These are phyloP conservation scores for Phyllosticta citrichinensis DNA, from an alignment of 2,329 filamentous ascomycete species.

Conservation along the genomic window DNA sequence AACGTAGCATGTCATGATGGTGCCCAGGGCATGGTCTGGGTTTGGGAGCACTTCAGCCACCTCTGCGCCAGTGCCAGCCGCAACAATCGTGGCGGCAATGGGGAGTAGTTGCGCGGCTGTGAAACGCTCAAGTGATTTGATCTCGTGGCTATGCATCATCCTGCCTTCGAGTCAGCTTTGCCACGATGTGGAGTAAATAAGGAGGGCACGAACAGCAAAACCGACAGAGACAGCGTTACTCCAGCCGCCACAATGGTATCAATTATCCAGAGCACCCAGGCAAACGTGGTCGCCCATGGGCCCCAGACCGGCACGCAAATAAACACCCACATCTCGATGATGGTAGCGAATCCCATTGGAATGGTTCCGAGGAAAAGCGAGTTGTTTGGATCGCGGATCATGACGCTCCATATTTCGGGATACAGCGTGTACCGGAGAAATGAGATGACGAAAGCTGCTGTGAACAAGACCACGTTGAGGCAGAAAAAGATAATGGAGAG, in stretches of 20 bases:
- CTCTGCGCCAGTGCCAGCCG: conserved; percentile 51
- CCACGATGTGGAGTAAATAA: rapidly evolving
- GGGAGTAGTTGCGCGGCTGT: conserved; percentile 54
- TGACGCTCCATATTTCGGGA: conserved; percentile 50
- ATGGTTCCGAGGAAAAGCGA: conserved; percentile 55
- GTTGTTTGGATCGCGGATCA: conserved; percentile 54
- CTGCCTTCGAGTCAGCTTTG: neutral
- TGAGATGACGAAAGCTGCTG: conserved; percentile 41
- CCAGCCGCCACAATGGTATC: conserved; percentile 30
- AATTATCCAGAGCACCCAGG: conserved; percentile 37
- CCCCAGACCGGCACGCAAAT: conserved; percentile 49
- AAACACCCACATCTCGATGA: conserved; percentile 53
- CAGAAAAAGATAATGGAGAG: conserved; percentile 49
- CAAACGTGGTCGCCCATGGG: conserved; percentile 33
- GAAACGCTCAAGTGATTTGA: conserved; percentile 29
- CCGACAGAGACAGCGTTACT: conserved; percentile 41
- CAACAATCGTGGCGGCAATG: conserved; percentile 53
- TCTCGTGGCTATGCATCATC: conserved; percentile 5
- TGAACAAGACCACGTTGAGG: conserved; percentile 47
- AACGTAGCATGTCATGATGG: conserved; percentile 52
- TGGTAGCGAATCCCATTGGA: conserved; percentile 55
- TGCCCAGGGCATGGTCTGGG: conserved; percentile 44
- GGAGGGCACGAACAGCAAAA: conserved; percentile 22
- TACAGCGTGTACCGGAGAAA: conserved; percentile 51
- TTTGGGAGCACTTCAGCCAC: conserved; percentile 48